phyloP scores from a whole-genome alignment of 163 green algal genomes.

The Scenedesmus sp. region DNA sequence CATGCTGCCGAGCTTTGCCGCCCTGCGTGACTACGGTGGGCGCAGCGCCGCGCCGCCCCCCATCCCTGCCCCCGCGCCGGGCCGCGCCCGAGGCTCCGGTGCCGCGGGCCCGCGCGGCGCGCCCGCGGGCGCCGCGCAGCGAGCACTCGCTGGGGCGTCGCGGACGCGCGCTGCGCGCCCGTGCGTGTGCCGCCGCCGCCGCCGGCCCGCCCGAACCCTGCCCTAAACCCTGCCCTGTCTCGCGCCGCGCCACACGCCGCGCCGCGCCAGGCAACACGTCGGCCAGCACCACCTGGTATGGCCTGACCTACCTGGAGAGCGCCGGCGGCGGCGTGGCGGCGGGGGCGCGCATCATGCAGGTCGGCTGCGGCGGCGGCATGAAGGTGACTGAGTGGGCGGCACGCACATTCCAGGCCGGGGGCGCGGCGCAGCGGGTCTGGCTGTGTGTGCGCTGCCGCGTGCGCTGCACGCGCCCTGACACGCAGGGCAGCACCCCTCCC shows the following conservation, averaged over 20 bases:
- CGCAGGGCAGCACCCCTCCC: too few relatives aligned
- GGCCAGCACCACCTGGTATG: conserved; percentile 37
- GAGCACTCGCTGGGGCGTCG: too few relatives aligned
- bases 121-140: too few relatives aligned
- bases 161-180: not conserved
- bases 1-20: conserved; percentile 60
- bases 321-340: not conserved
- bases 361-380: conserved; percentile 62
- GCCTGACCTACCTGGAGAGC: conserved; percentile 30
- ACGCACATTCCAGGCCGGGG: too few relatives aligned
- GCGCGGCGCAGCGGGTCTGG: too few relatives aligned
- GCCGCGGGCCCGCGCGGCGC: too few relatives aligned
- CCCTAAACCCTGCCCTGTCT: too few relatives aligned
- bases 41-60: too few relatives aligned
- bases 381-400: conserved; percentile 45
- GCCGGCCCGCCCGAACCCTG: too few relatives aligned
- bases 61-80: conserved; percentile 49
- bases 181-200: not conserved
- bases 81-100: not conserved
- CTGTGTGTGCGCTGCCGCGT: not conserved
- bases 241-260: not conserved
- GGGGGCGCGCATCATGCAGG: conserved; percentile 27
- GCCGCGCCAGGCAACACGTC: conserved; percentile 49
- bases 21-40: conserved; percentile 52
- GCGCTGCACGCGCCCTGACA: too few relatives aligned